Evolutionary conservation across 345 rosid genomes (phyloP).

Genomic region (Stellera chamaejasme): DNA sequence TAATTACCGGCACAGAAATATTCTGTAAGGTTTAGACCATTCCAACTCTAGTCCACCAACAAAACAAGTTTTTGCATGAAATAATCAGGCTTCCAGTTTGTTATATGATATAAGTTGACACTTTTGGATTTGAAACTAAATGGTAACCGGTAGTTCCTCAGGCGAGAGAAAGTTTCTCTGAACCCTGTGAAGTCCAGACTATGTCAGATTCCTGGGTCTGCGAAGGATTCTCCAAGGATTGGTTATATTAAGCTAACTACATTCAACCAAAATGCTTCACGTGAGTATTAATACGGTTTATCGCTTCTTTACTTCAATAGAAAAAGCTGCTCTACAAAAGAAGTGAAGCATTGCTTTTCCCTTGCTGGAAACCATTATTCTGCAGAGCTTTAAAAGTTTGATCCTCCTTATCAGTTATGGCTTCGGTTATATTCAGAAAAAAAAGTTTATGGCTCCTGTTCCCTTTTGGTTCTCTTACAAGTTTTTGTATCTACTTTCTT

Average conservation of each 20-base stretch:
- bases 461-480: too few species aligned
- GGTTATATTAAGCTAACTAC: slow-evolving; percentile 87
- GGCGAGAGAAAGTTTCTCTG: slow-evolving; percentile 74
- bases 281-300: slow-evolving; percentile 26
- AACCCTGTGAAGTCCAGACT: slow-evolving; percentile 90
- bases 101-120: too few species aligned
- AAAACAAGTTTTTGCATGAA: too few species aligned
- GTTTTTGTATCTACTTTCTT: too few species aligned
- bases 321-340: background rate
- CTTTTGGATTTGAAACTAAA: slow-evolving; percentile 2
- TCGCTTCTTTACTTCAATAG: slow-evolving; percentile 6
- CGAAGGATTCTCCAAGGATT: slow-evolving; percentile 55
- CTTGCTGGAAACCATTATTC: background rate
- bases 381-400: background rate
- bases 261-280: slow-evolving; percentile 84
- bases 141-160: slow-evolving; percentile 20
- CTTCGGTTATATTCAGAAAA: slow-evolving; percentile 1
- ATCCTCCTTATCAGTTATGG: background rate
- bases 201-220: slow-evolving; percentile 67
- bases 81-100: too few species aligned
- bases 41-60: too few species aligned
- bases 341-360: background rate
- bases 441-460: too few species aligned
- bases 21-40: too few species aligned
- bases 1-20: too few species aligned